Conservation (phyloP, 1,284 basidiomycete species). For the Bjerkandera adusta region DNA sequence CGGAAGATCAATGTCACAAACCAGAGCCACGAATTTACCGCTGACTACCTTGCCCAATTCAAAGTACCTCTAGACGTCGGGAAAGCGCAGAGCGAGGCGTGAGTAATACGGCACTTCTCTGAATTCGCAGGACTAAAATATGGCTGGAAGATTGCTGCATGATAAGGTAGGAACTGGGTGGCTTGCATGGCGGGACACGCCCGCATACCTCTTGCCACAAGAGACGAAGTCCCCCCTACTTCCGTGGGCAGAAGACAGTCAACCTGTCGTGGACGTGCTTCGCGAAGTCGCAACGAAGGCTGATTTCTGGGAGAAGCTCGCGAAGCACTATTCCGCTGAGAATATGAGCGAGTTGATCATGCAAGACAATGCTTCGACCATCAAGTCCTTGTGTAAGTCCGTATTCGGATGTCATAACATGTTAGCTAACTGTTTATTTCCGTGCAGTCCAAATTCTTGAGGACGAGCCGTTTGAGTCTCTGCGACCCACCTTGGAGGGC, state of each 20-base stretch:
- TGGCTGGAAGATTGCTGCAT: conserved; percentile 39
- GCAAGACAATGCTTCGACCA: conserved; percentile 67
- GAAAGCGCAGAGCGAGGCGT: conserved; percentile 40
- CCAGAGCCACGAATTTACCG: conserved; percentile 57
- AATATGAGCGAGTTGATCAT: conserved; percentile 57
- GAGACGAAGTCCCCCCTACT: conserved; percentile 45
- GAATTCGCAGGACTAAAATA: background rate
- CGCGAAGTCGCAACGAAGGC: conserved; percentile 41
- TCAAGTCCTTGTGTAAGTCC: conserved; percentile 70
- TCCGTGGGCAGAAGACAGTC: conserved; percentile 53
- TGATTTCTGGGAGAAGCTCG: conserved; percentile 60
- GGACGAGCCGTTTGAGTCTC: conserved; percentile 57
- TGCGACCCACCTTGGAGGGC: conserved; percentile 53
- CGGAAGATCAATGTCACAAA: conserved; percentile 46
- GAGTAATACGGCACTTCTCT: conserved; percentile 21
- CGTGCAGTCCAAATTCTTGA: conserved; percentile 64
- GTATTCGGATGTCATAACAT: background rate
- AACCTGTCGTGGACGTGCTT: conserved; percentile 45
- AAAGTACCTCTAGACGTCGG: conserved; percentile 39
- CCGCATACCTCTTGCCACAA: conserved; percentile 50
- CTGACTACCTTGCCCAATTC: conserved; percentile 52
- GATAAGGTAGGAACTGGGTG: conserved; percentile 61
- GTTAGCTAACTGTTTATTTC: conserved; percentile 7
- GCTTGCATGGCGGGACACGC: conserved; percentile 51
- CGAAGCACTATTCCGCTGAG: conserved; percentile 64